Percentiles rank a stretch among this genome's conserved stretches.
phyloP scores from a whole-genome alignment of 768 basidiomycete genomes.

The Obba rivulosa region DNA sequence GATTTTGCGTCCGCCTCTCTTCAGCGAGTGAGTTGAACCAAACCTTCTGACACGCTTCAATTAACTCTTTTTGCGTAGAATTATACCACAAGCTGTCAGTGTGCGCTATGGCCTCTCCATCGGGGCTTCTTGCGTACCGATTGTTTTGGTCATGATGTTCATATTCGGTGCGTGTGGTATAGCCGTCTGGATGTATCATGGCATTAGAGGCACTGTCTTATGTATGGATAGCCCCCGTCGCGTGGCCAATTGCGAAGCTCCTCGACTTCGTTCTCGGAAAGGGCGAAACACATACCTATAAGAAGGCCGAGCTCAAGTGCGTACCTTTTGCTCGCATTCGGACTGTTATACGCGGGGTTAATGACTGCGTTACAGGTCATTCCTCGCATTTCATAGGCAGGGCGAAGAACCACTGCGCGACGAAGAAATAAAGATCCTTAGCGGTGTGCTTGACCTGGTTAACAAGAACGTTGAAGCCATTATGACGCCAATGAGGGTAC shows the following conservation, averaged over 20 bases:
- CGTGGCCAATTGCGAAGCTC: slow-evolving; percentile 58
- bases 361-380: slow-evolving; percentile 40
- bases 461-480: slow-evolving; percentile 56
- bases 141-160: slow-evolving; percentile 48
- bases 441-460: slow-evolving; percentile 74
- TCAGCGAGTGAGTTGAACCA: slow-evolving; percentile 33
- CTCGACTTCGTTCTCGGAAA: slow-evolving; percentile 79
- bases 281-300: slow-evolving; percentile 70
- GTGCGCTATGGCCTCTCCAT: slow-evolving; percentile 55
- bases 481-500: slow-evolving; percentile 54
- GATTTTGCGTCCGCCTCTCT: slow-evolving; percentile 18
- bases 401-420: slow-evolving; percentile 76
- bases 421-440: slow-evolving; percentile 77
- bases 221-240: slow-evolving; percentile 39
- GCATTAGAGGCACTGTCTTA: no score
- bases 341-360: neutral
- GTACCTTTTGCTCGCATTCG: neutral
- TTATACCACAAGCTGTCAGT: slow-evolving; percentile 72
- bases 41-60: neutral
- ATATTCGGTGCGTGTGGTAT: slow-evolving; percentile 31
- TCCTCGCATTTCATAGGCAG: slow-evolving; percentile 69
- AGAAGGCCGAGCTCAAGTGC: slow-evolving; percentile 54
- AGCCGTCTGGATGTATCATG: no score
- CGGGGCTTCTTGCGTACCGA: slow-evolving; percentile 46
- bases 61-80: slow-evolving; percentile 29